phyloP scores from a whole-genome alignment of 208 protist genomes.

The Trypanosoma lewisi region DNA sequence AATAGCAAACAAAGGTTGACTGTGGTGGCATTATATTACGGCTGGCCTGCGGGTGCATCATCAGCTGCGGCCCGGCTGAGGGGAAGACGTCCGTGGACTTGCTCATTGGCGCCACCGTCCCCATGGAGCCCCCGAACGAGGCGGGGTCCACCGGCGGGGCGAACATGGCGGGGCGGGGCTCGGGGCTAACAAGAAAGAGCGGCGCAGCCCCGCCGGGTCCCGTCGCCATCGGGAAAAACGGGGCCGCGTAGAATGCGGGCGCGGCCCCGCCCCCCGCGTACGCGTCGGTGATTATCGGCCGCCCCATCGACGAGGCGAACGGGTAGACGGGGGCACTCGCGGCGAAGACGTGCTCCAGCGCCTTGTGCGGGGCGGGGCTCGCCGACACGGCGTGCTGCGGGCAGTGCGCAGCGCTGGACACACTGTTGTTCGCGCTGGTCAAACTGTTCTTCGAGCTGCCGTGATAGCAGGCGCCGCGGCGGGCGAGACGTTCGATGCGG shows the following conservation, averaged over 20 bases:
- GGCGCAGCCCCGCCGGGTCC: not conserved
- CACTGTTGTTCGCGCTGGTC: not conserved
- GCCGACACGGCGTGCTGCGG: not conserved
- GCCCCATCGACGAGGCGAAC: not conserved
- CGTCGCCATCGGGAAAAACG: conserved; percentile 8
- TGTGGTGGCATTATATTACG: not conserved
- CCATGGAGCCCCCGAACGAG: not conserved
- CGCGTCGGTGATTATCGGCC: not conserved
- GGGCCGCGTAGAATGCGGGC: conserved; percentile 14
- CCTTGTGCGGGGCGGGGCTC: not conserved
- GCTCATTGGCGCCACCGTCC: not conserved
- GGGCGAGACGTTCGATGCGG: conserved; percentile 58
- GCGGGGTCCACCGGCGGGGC: not conserved
- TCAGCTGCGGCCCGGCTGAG: not conserved
- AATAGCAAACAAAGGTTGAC: conserved; percentile 22
- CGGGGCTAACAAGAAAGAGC: conserved; percentile 8
- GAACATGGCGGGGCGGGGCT: not conserved
- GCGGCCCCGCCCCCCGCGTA: conserved; percentile 4
- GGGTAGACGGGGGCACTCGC: not conserved
- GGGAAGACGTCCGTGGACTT: not conserved
- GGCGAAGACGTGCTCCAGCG: not conserved
- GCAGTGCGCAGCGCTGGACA: not conserved
- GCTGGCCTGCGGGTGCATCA: conserved; percentile 2
- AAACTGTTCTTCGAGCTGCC: not conserved
- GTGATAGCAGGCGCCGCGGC: conserved; percentile 24